Evolutionary conservation across 2,329 filamentous ascomycete species (phyloP).

Genomic region (Pestalotiopsis sp.): DNA sequence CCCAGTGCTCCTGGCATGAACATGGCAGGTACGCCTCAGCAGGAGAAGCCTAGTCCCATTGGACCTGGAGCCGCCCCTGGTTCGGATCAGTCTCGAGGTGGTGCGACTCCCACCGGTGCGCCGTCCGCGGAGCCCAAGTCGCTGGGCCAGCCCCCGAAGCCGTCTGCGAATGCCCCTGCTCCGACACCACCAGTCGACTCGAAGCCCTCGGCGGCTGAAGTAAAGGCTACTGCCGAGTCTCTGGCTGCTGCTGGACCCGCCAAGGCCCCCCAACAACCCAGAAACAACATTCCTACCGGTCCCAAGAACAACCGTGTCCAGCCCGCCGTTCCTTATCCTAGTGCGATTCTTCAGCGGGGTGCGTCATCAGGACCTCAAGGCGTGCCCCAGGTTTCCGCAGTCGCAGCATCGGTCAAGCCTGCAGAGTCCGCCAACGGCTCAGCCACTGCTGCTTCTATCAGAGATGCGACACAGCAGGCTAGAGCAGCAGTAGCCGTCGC

Average conservation of each 20-base stretch:
- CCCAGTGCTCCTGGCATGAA: conserved; percentile 31
- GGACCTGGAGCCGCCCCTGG: conserved; percentile 50
- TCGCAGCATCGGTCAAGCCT: conserved; percentile 34
- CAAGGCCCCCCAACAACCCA: conserved; percentile 33
- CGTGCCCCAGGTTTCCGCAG: conserved; percentile 30
- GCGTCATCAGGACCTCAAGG: conserved; percentile 7
- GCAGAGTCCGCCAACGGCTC: conserved; percentile 37
- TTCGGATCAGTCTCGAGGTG: conserved; percentile 47
- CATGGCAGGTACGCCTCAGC: conserved; percentile 34
- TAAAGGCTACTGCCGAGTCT: conserved; percentile 56
- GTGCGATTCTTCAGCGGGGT: conserved; percentile 36
- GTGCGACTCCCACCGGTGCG: conserved; percentile 47
- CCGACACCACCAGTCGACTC: conserved; percentile 69
- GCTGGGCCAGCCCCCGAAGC: conserved; percentile 45
- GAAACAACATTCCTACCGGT: conserved; percentile 46
- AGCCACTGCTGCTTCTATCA: conserved; percentile 45
- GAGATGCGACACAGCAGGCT: conserved; percentile 73
- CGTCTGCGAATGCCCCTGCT: conserved; percentile 45
- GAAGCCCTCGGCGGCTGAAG: conserved; percentile 61
- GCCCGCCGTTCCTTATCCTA: conserved; percentile 66
- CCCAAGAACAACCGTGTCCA: conserved; percentile 57
- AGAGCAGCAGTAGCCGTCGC: conserved; percentile 78
- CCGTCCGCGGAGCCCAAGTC: conserved; percentile 57
- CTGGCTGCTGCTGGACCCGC: conserved; percentile 39
- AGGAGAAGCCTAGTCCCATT: conserved; percentile 52